Evolutionary conservation across 768 basidiomycete genomes (phyloP), one percentile per base, ranked within the genome.

Genomic region (Pleurotus sapidus): DNA sequence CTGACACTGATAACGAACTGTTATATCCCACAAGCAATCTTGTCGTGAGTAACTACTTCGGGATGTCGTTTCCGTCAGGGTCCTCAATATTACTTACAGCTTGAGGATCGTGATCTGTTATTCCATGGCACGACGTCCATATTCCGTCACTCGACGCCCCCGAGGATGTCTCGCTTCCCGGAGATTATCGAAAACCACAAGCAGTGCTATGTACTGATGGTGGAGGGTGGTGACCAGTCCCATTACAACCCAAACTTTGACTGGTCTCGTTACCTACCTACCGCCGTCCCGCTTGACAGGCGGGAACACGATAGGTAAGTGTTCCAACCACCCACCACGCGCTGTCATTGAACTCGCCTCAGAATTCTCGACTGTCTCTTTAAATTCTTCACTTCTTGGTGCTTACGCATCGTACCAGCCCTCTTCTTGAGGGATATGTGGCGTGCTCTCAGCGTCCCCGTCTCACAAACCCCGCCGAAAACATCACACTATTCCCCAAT

Each of bases 401-500:
- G 79, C 60, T 62, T 79, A 6, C 73, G 79, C 4, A 74, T 81
- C 48, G 73, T 81, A 3, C 79, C 79, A 3, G 70, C 72, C 5
- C 72, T 80, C 34, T 82, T 82, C 65, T 65, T 81, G 15, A 70
- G 79, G 9, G 79, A 81, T 55, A 81, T 82, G 79, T 70, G 72
- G 57, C 67, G 73, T 6, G 71, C 73, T 3, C 68, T 81, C 11
- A 70, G 63, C 46, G 66, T 66, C 3, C 76, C 78, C 1, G 61
- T 66, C 43, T 70, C 72, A 1, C 71, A 77, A 39, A 57, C 68
- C 5, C 65, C 73, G 14, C 77, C 77, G 0, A 78, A 78, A 58
- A 77, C 78, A 0, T 68, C 81, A 2, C 85, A 88, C 60, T 89
- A 89, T 67, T 87, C 85, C 2, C 85, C 87, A 0, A 84, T 89